phyloP scores from a whole-genome alignment of 1,284 basidiomycete genomes.

The Cryptococcus neoformans region DNA sequence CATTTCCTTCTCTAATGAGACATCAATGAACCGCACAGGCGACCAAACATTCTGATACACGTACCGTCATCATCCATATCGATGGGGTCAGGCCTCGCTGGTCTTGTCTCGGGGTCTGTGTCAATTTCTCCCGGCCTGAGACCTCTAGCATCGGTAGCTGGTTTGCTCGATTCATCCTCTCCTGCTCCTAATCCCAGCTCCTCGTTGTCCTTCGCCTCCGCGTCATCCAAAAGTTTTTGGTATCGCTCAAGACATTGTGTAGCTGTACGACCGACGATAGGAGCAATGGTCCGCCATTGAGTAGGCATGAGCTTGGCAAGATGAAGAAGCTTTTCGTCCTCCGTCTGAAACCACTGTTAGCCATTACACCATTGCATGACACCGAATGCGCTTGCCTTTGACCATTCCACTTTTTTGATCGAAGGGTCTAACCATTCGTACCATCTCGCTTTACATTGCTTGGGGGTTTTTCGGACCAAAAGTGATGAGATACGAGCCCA shows the following conservation, averaged over 20 bases:
- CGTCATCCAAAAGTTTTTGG: constrained; percentile 96
- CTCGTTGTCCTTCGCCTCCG: constrained; percentile 90
- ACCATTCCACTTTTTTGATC: constrained; percentile 99
- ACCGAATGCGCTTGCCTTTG: constrained; percentile 60
- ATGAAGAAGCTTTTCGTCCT: constrained; percentile 98
- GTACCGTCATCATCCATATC: constrained; percentile 99
- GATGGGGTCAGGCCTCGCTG: constrained; percentile 96
- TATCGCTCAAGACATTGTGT: constrained; percentile 98
- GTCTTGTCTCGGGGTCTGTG: constrained; percentile 97
- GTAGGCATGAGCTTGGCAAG: constrained; percentile 99
- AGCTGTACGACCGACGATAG: constrained; percentile 97
- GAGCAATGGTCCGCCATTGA: constrained; percentile 99
- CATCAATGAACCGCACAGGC: neutral
- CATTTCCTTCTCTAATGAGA: constrained; percentile 91
- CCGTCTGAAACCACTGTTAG: constrained; percentile 57
- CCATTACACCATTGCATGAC: neutral
- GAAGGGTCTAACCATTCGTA: constrained; percentile 99
- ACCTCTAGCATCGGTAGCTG: constrained; percentile 84
- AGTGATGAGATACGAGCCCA: constrained; percentile 98
- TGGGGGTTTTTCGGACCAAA: constrained; percentile 96
- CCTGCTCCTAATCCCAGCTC: constrained; percentile 87
- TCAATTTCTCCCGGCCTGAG: constrained; percentile 96
- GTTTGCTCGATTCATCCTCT: constrained; percentile 67
- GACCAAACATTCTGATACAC: constrained; percentile 20
- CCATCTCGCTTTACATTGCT: constrained; percentile 98